Percentiles rank a stretch among this genome's conserved stretches.
Evolutionary conservation across 2,329 filamentous ascomycete genomes (phyloP).

Genomic region (Sclerotinia subarctica): DNA sequence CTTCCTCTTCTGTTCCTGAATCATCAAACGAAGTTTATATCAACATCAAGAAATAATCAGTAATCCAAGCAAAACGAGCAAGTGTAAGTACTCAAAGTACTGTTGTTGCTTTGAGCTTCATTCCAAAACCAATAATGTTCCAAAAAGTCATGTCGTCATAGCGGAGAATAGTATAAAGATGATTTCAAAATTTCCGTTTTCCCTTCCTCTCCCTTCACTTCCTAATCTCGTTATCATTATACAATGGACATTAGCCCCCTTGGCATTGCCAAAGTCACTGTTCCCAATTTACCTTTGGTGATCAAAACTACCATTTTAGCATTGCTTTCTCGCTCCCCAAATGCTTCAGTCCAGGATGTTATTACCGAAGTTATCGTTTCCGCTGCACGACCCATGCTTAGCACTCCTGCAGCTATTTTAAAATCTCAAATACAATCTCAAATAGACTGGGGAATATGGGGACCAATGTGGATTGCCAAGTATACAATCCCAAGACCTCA

Average conservation of each 20-base stretch:
- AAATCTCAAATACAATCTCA: slow-evolving; percentile 61
- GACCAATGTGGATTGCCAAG: slow-evolving; percentile 76
- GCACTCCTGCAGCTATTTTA: slow-evolving; percentile 46
- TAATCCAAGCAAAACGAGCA: not conserved
- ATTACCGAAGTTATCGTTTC: slow-evolving; percentile 69
- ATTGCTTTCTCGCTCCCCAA: slow-evolving; percentile 64
- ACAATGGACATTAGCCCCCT: slow-evolving; percentile 30
- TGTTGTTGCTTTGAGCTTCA: not conserved
- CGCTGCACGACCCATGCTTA: slow-evolving; percentile 65
- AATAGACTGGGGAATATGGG: slow-evolving; percentile 67
- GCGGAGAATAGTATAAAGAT: not conserved
- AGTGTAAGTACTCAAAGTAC: not conserved
- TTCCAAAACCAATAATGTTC: not conserved
- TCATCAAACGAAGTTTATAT: not conserved
- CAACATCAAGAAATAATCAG: not conserved
- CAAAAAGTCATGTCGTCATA: slow-evolving; percentile 14
- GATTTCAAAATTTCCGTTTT: not conserved
- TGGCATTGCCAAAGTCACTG: slow-evolving; percentile 30
- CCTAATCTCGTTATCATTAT: not conserved
- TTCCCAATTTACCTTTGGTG: slow-evolving; percentile 59
- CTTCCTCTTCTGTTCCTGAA: not conserved
- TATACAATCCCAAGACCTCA: slow-evolving; percentile 60
- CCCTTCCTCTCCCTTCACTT: not conserved
- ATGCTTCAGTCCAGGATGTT: slow-evolving; percentile 74
- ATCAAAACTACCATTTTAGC: slow-evolving; percentile 62